phyloP scores from a whole-genome alignment of 768 basidiomycete genomes.

The Hericium rajendrae region DNA sequence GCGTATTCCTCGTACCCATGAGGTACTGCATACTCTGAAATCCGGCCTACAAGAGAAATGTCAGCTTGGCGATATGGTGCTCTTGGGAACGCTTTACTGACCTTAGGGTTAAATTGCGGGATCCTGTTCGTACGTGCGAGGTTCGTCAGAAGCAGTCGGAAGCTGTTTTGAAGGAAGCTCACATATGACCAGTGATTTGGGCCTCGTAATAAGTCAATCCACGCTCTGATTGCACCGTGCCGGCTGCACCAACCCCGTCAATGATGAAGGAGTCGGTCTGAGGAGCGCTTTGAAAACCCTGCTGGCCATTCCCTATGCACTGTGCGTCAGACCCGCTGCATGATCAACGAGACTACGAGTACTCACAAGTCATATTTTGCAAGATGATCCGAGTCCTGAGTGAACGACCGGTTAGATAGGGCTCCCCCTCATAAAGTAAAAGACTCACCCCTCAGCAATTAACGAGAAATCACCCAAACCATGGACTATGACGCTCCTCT shows the following conservation, averaged over 20 bases:
- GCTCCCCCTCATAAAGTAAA: background rate
- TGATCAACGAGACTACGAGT: background rate
- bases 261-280: constrained; percentile 7
- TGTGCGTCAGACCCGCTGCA: background rate
- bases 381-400: constrained; percentile 6
- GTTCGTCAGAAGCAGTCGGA: background rate
- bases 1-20: background rate
- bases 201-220: constrained; percentile 11
- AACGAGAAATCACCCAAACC: constrained; percentile 7
- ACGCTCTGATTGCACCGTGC: constrained; percentile 12
- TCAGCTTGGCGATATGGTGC: background rate
- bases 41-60: background rate
- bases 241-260: constrained; percentile 8
- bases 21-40: background rate
- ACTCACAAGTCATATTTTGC: constrained; percentile 10
- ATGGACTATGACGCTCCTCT: constrained; percentile 4
- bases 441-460: constrained; percentile 9
- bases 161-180: background rate
- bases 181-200: constrained; percentile 14
- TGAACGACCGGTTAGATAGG: background rate
- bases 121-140: constrained; percentile 2
- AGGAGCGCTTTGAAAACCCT: constrained; percentile 11
- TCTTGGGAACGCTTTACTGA: background rate
- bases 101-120: constrained; percentile 11
- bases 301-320: constrained; percentile 6